phyloP scores from a whole-genome alignment of 441 rosid genomes.

The Populus hybrid region DNA sequence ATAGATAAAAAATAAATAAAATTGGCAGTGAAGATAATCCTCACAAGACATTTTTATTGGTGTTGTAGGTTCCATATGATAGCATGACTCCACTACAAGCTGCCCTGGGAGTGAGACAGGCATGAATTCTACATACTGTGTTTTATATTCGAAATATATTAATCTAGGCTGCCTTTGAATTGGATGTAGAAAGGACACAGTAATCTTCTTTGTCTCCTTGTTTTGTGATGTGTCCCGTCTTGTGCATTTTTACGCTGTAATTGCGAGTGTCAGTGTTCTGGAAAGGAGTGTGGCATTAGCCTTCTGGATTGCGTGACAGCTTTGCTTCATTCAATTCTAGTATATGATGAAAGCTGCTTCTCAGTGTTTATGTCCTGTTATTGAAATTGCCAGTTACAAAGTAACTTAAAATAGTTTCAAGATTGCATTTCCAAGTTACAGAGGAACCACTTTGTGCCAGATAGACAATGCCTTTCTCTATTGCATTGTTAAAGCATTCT shows the following conservation, averaged over 20 bases:
- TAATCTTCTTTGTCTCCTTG: neutral
- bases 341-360: neutral
- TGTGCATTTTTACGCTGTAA: neutral
- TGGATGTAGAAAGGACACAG: neutral
- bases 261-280: neutral
- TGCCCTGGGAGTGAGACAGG: slow-evolving; percentile 74
- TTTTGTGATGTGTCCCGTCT: neutral
- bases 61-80: slow-evolving; percentile 57
- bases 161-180: neutral
- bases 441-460: neutral
- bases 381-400: neutral
- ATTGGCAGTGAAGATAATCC: neutral
- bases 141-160: neutral
- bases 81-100: slow-evolving; percentile 70
- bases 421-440: neutral
- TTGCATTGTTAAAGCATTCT: neutral
- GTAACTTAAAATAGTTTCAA: neutral
- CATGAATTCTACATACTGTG: slow-evolving; percentile 7
- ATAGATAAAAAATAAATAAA: neutral
- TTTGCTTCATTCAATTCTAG: neutral
- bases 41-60: neutral
- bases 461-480: neutral
- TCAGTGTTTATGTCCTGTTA: neutral
- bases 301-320: neutral
- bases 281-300: neutral